Percentiles rank a stretch among this genome's conserved stretches.
phyloP scores from a whole-genome alignment of 2,329 filamentous ascomycete species.

The Tolypocladium tropicale region DNA sequence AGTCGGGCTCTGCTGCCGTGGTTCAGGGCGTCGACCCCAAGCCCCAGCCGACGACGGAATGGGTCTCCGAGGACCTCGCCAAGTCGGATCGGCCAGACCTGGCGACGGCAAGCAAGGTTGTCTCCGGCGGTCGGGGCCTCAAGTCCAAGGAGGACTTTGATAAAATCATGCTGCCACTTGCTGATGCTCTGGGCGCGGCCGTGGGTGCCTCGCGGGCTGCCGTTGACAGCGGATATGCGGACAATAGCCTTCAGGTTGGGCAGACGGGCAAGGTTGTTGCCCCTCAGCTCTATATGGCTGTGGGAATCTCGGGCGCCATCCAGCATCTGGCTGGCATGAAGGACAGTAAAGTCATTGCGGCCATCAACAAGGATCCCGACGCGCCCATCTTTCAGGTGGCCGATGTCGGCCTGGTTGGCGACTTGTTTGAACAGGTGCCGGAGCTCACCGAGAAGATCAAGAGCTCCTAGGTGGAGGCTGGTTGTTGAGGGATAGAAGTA shows the following conservation, averaged over 20 bases:
- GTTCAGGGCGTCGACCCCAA: constrained; percentile 82
- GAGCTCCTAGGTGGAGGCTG: constrained; percentile 25
- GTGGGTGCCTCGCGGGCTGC: constrained; percentile 91
- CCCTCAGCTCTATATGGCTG: constrained; percentile 87
- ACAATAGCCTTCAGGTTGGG: constrained; percentile 96
- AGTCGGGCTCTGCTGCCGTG: constrained; percentile 63
- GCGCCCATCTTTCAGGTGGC: constrained; percentile 98
- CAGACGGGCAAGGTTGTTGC: constrained; percentile 99
- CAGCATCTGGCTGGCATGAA: constrained; percentile 99
- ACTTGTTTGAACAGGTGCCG: constrained; percentile 91
- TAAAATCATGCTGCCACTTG: constrained; percentile 80
- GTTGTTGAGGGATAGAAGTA: constrained; percentile 6
- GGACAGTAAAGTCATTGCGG: constrained; percentile 98
- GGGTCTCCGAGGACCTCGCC: constrained; percentile 87
- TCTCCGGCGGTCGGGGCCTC: constrained; percentile 85
- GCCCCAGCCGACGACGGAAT: constrained; percentile 62
- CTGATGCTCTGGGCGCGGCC: constrained; percentile 87
- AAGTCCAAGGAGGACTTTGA: constrained; percentile 99
- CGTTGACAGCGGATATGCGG: constrained; percentile 93
- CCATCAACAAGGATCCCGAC: constrained; percentile 96
- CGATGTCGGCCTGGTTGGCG: constrained; percentile 89
- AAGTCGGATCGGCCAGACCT: constrained; percentile 93
- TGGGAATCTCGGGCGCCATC: constrained; percentile 93
- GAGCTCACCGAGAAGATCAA: constrained; percentile 95
- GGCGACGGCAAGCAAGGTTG: constrained; percentile 77